These are phyloP conservation scores for Solanum microdontum DNA, from an alignment of 257 asterid genomes.

Conservation along the genomic window DNA sequence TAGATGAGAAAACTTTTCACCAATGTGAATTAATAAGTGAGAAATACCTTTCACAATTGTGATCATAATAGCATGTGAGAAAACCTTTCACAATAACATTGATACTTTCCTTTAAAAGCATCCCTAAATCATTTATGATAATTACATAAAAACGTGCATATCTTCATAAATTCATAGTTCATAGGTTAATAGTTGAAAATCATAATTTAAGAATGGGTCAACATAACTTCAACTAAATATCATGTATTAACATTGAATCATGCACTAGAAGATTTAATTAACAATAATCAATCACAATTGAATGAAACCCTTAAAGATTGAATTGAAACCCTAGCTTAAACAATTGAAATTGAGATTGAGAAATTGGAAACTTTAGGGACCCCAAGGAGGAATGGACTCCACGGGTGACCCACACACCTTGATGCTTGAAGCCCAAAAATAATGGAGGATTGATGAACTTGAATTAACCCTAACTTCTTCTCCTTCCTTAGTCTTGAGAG, in stretches of 20 bases:
- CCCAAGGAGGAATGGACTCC: background rate
- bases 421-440: background rate
- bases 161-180: background rate
- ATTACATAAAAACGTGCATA: background rate
- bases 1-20: too few species aligned
- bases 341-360: background rate
- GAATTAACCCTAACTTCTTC: background rate
- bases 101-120: background rate
- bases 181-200: too few species aligned
- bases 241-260: background rate
- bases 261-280: background rate
- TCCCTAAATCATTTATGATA: background rate
- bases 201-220: too few species aligned
- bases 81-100: too few species aligned
- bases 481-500: background rate
- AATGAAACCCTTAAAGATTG: background rate
- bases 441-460: too few species aligned
- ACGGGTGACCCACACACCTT: background rate
- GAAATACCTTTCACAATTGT: too few species aligned
- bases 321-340: background rate
- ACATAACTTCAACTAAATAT: background rate
- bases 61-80: too few species aligned
- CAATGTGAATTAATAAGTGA: too few species aligned
- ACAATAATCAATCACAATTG: background rate
- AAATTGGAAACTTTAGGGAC: background rate